Conservation (phyloP, 106 monocot species). For the Gastrodia elata region DNA sequence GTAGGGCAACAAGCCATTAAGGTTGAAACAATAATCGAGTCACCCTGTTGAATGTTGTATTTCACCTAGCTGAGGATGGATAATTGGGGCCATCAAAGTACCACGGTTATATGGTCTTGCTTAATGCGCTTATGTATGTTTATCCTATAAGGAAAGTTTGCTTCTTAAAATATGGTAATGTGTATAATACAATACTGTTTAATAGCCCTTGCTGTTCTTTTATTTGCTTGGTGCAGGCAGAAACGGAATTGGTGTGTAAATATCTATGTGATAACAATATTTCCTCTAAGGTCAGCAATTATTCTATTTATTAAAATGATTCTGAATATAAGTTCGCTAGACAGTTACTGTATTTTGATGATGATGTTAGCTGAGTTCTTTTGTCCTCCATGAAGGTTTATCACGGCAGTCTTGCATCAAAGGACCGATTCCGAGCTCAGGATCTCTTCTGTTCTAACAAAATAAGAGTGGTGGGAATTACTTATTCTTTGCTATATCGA, state of each 20-base stretch:
- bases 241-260: slow-evolving; percentile 74
- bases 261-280: slow-evolving; percentile 84
- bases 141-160: too few relatives aligned
- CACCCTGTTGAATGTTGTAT: too few relatives aligned
- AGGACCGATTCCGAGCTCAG: slow-evolving; percentile 50
- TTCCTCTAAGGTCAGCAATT: slow-evolving; percentile 58
- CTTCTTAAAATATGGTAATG: too few relatives aligned
- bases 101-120: too few relatives aligned
- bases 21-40: too few relatives aligned
- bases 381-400: slow-evolving; percentile 48
- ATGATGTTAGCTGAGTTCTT: not conserved
- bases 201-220: not conserved
- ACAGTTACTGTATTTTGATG: not conserved
- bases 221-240: slow-evolving; percentile 46
- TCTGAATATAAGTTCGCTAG: too few relatives aligned
- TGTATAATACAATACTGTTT: not conserved
- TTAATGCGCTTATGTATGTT: too few relatives aligned
- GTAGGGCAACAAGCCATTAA: too few relatives aligned
- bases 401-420: slow-evolving; percentile 71
- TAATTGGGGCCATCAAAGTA: too few relatives aligned
- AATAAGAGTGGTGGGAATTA: slow-evolving; percentile 69
- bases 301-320: not conserved
- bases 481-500: slow-evolving; percentile 3
- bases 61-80: too few relatives aligned
- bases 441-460: slow-evolving; percentile 82